phyloP scores from a whole-genome alignment of 495 filamentous ascomycete genomes.

The Lasiosphaeria ovina region DNA sequence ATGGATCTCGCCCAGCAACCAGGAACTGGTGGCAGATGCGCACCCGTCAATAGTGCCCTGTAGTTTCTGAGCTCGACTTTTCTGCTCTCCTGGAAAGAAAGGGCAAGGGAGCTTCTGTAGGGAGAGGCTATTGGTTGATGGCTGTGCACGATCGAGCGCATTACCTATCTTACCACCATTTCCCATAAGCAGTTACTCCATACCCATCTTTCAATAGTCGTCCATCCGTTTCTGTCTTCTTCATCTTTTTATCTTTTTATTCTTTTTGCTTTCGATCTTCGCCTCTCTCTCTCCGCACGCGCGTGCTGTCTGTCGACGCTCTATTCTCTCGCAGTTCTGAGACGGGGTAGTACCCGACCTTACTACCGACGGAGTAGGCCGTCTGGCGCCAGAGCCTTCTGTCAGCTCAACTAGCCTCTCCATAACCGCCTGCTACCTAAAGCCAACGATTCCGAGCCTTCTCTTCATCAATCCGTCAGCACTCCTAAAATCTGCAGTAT shows the following conservation, averaged over 20 bases:
- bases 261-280: not conserved
- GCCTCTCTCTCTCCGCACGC: not conserved
- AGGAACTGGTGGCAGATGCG: not conserved
- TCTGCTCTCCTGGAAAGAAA: not conserved
- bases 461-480: too few relatives aligned
- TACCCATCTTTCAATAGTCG: not conserved
- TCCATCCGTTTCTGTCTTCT: not conserved
- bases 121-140: not conserved
- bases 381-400: too few relatives aligned
- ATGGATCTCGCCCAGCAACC: not conserved
- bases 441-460: too few relatives aligned
- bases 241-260: not conserved
- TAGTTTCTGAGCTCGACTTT: not conserved
- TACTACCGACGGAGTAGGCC: too few relatives aligned
- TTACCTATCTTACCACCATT: conserved; percentile 1
- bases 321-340: too few relatives aligned
- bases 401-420: too few relatives aligned
- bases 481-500: too few relatives aligned
- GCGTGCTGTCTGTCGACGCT: too few relatives aligned
- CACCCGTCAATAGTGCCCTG: not conserved
- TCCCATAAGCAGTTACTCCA: not conserved
- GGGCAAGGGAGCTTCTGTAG: too few relatives aligned
- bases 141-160: not conserved
- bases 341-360: too few relatives aligned
- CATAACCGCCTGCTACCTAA: too few relatives aligned